Evolutionary conservation across 1,139 yeast species (phyloP).

Genomic region (Saccharomyces hybrid): DNA sequence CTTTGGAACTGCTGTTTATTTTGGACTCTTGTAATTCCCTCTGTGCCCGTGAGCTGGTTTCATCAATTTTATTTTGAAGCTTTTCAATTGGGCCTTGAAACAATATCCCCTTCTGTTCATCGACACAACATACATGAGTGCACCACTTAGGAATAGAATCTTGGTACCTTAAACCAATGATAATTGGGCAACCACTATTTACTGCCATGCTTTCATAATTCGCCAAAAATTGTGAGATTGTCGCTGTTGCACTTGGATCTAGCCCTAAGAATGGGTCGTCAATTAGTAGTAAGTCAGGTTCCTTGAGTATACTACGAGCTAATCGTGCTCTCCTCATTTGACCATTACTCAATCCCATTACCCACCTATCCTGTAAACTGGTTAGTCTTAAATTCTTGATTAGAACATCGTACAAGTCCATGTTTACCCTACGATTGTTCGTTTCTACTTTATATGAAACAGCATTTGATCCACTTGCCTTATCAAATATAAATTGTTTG

Average conservation of each 20-base stretch:
- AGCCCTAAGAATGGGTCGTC: conserved; percentile 92
- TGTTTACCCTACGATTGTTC: conserved; percentile 29
- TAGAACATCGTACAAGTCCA: conserved; percentile 36
- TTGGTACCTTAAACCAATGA: conserved; percentile 71
- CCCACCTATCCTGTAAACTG: conserved; percentile 62
- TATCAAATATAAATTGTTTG: conserved; percentile 46
- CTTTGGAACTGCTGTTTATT: conserved; percentile 3
- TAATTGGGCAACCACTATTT: conserved; percentile 29
- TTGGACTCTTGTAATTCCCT: conserved; percentile 11
- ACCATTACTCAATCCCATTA: conserved; percentile 85
- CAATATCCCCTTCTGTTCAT: conserved; percentile 42
- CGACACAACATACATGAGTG: conserved; percentile 58
- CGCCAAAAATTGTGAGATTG: conserved; percentile 48
- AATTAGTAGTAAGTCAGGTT: conserved; percentile 60
- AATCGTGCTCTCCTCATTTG: conserved; percentile 85
- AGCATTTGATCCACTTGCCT: conserved; percentile 26
- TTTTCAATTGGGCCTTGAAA: conserved; percentile 41
- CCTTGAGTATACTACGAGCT: conserved; percentile 60
- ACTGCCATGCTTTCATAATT: conserved; percentile 14
- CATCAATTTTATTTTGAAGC: conserved; percentile 30
- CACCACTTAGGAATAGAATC: conserved; percentile 77
- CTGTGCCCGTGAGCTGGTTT: conserved; percentile 20
- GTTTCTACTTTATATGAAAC: conserved; percentile 25
- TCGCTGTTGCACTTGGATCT: conserved; percentile 63
- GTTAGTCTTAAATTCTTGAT: conserved; percentile 47